Conservation (phyloP, 192 early-diverging fungal genomes). For the Backusella macrospora region DNA sequence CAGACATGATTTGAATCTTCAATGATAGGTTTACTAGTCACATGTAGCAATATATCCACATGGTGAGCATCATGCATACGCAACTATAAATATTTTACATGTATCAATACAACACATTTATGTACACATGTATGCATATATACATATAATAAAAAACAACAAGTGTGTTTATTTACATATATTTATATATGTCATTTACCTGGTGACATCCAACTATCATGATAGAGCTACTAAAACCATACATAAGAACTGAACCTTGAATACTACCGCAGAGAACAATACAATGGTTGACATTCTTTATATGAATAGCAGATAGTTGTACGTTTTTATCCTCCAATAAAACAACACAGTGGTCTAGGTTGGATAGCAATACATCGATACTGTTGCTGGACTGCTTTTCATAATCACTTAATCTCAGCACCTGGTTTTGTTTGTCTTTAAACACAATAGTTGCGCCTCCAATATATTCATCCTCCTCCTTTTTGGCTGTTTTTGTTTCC, state of each 20-base stretch:
- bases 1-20: constrained; percentile 72
- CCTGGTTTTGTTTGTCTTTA: neutral
- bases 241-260: constrained; percentile 71
- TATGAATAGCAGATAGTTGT: constrained; percentile 73
- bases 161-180: neutral
- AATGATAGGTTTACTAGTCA: constrained; percentile 83
- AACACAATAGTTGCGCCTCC: constrained; percentile 1
- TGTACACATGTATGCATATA: neutral
- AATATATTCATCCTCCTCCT: neutral
- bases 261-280: constrained; percentile 70
- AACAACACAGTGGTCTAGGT: constrained; percentile 65
- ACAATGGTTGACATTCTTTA: constrained; percentile 66
- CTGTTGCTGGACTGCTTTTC: neutral
- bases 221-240: constrained; percentile 63
- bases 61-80: constrained; percentile 75
- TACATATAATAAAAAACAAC: constrained; percentile 10
- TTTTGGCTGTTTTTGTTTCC: neutral
- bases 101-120: constrained; percentile 13
- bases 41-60: constrained; percentile 69
- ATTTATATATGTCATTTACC: constrained; percentile 43
- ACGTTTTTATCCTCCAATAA: constrained; percentile 55
- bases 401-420: constrained; percentile 17
- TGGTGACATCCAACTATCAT: constrained; percentile 77
- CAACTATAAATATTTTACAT: constrained; percentile 51
- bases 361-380: constrained; percentile 61